Evolutionary conservation across 2,329 filamentous ascomycete genomes (phyloP), one percentile per base, ranked within the genome.

Genomic region (Chaetomium sp.): DNA sequence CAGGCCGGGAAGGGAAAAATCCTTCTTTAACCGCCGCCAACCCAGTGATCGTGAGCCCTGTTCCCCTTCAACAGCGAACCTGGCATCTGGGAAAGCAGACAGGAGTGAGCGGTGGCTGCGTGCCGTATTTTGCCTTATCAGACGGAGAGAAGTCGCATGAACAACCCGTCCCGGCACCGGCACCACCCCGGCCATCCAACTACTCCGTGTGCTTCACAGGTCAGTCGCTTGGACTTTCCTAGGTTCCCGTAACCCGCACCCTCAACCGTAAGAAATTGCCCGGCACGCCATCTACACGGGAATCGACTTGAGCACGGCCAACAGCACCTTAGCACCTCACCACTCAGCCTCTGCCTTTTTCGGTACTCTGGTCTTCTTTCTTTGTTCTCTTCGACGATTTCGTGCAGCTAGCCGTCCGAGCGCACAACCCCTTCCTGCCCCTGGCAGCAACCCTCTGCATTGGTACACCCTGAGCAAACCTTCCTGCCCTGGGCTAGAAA

Each of bases 21-120:
- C 61, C 60, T 64, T 64, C 60, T 61, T 61, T 62, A 63, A 62
- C 57, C 47, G 51, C 58, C 37, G 42, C 49, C 46, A 45, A 43
- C 51, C 54, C 57, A 8, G 35, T 52, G 37, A 49, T 51, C 35
- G 48, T 51, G 50, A 47, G 50, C 37, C 45, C 32, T 5, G 27
- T 14, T 38, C n/a, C 32, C 19, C 19, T 10, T 49, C 5, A 32
- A 50, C 48, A 49, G 32, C 56, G 41, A 51, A 35, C 44, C 27
- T 11, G 11, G 42, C 19, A n/a, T 41, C 58, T 3, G 19, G 54
- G 60, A 57, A 58, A 59, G 56, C 48, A 55, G 44, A 35, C 34
- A 37, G 33, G 19, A 27, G 19, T 27, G 19, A 27, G 19, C 19
- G 19, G 19, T 27, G 19, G 19, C 19, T 27, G 19, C 19, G 19